These are phyloP conservation scores for Ensete glaucum DNA, from an alignment of 176 grass and related monocot genomes.

Conservation along the genomic window DNA sequence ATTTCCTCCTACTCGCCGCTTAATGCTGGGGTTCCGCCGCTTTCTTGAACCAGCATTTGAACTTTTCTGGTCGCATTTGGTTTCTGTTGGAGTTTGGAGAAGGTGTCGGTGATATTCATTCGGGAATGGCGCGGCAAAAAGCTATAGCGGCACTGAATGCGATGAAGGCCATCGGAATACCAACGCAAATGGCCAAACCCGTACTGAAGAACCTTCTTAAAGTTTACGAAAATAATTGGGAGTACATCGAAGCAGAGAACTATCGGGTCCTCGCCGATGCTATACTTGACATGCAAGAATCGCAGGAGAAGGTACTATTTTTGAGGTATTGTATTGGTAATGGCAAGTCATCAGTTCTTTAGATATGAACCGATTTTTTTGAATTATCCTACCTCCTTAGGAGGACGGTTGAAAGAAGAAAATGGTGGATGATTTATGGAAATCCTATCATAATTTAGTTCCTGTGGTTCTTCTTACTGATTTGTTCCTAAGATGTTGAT, in stretches of 20 bases:
- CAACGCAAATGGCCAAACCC: slow-evolving; percentile 9
- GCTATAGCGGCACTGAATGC: slow-evolving; percentile 22
- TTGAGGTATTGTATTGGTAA: not conserved
- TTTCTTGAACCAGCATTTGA: too few relatives aligned
- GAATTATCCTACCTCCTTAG: not conserved
- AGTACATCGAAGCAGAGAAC: slow-evolving; percentile 55
- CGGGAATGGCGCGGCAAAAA: slow-evolving; percentile 7
- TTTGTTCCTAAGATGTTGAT: not conserved
- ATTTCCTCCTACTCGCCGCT: too few relatives aligned
- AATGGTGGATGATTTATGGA: not conserved
- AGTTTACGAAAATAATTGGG: slow-evolving; percentile 46
- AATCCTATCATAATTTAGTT: not conserved
- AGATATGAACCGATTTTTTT: not conserved
- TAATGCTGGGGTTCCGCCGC: too few relatives aligned
- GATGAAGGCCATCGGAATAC: slow-evolving; percentile 50
- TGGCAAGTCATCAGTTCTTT: not conserved
- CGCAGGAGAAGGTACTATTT: not conserved
- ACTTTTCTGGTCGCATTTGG: too few relatives aligned
- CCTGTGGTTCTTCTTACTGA: not conserved
- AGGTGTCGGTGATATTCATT: not conserved
- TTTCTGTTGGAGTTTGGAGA: too few relatives aligned
- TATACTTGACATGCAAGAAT: slow-evolving; percentile 26
- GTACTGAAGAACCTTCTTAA: slow-evolving; percentile 47
- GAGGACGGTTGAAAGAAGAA: not conserved
- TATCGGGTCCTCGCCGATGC: slow-evolving; percentile 50